Evolutionary conservation across 116 monocot species (phyloP).

Genomic region (Dioscorea cayenensis): DNA sequence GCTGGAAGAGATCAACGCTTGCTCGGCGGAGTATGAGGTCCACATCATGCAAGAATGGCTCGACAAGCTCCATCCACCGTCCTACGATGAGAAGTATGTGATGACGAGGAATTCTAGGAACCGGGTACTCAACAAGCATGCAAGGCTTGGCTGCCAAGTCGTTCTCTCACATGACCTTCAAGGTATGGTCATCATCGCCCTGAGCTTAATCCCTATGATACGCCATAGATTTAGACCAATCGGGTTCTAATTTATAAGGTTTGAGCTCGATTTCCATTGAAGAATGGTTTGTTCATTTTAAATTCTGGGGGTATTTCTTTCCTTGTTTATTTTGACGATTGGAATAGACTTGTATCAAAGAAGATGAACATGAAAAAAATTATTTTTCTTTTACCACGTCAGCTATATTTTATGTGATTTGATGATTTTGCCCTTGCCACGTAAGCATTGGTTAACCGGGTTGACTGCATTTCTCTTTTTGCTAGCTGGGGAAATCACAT

Average conservation of each 20-base stretch:
- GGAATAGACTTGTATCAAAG: no score
- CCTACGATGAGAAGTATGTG: conserved; percentile 82
- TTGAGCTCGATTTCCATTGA: not conserved
- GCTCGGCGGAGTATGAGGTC: conserved; percentile 92
- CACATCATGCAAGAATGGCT: conserved; percentile 91
- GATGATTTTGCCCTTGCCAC: no score
- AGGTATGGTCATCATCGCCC: conserved; percentile 88
- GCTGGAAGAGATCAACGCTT: conserved; percentile 89
- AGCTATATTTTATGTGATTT: no score
- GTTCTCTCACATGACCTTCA: conserved; percentile 60
- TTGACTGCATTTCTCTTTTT: no score
- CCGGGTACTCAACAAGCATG: conserved; percentile 76
- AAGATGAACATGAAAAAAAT: no score
- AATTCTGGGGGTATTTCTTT: no score
- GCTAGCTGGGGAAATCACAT: no score
- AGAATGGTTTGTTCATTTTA: no score
- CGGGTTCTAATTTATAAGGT: no score
- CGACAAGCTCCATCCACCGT: conserved; percentile 61
- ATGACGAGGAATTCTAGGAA: conserved; percentile 65
- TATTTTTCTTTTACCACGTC: no score
- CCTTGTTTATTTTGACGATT: no score
- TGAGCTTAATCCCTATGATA: conserved; percentile 86
- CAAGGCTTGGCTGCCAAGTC: conserved; percentile 83
- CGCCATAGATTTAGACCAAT: conserved; percentile 19
- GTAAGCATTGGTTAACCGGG: no score